phyloP scores from a whole-genome alignment of 192 early-diverging fungal species.

The Phlyctochytrium arcticum region DNA sequence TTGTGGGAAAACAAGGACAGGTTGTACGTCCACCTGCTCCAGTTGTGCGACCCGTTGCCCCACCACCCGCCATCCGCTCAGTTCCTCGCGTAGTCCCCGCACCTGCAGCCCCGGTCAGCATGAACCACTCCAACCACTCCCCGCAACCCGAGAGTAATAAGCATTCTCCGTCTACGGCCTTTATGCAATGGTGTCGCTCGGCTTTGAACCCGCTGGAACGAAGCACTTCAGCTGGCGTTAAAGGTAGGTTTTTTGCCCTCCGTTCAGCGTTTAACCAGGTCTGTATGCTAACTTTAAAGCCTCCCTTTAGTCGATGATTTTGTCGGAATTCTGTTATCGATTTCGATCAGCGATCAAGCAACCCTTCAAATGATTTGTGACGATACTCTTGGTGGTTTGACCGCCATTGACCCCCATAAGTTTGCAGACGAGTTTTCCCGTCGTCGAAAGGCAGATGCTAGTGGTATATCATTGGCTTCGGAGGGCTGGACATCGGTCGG shows the following conservation, averaged over 20 bases:
- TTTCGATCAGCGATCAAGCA: slow-evolving; percentile 34
- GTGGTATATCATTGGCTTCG: slow-evolving; percentile 2
- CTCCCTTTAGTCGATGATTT: slow-evolving; percentile 47
- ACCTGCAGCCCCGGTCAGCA: not conserved
- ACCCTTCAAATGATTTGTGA: slow-evolving; percentile 47
- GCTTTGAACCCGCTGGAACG: slow-evolving; percentile 35
- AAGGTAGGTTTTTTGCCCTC: slow-evolving; percentile 27
- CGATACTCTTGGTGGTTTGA: slow-evolving; percentile 49
- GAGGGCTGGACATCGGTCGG: slow-evolving; percentile 22
- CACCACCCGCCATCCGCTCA: slow-evolving; percentile 6
- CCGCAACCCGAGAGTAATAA: not conserved
- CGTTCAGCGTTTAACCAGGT: not conserved
- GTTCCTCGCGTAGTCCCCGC: not conserved
- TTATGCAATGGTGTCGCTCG: slow-evolving; percentile 41
- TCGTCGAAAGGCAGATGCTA: slow-evolving; percentile 37
- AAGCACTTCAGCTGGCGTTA: slow-evolving; percentile 36
- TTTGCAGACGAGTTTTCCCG: slow-evolving; percentile 51
- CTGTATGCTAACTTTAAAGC: not conserved
- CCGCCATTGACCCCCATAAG: slow-evolving; percentile 55
- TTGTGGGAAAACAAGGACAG: slow-evolving; percentile 43
- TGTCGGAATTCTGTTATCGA: slow-evolving; percentile 45
- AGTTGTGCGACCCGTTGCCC: not conserved
- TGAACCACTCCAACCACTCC: slow-evolving; percentile 6
- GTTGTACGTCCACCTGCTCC: slow-evolving; percentile 18
- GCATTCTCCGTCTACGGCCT: slow-evolving; percentile 13